Base-by-base conservation (phyloP, 129 eudicot species). In the Artemisia tridentata region DNA sequence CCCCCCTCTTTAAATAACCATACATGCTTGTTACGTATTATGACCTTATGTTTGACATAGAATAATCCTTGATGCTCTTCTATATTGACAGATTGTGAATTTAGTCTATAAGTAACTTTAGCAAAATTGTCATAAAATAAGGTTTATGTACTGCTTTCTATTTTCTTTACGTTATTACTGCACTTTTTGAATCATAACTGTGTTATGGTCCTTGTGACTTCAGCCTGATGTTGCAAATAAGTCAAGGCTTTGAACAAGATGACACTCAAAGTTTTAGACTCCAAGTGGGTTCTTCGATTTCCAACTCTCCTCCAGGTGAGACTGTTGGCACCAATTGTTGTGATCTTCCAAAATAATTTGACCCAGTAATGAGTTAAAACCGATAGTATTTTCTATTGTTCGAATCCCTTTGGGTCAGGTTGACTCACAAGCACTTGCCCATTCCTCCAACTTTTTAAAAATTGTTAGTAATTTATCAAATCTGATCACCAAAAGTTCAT, bases 241-340 rank as follows among this genome's bases (percentile, higher is more conserved):
- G 79, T 73, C 96, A 84, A 79, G 96, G 86, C 20, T 71, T 74
- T 78, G 96, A 89, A 48, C 84, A 68, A 55, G 96, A 89, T 20
- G 90, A 86, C 15, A 38, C 88, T 57, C 86, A 83, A 54, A 82
- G 79, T 58, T 81, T 89, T 18, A 84, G 82, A n/a, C 87, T 76
- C 59, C 92, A 77, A 68, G 81, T 84, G 47, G 86, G 87, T 51
- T 75, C 92, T 31, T 82, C 86, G 7, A 73, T 86, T 45, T 74
- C 81, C 21, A 88, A 68, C 83, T 89, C 96, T 19, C 92, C 96
- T 13, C 90, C 96, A 58, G 86, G 95, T 88, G 48, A 58, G 64
- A 71, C 80, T 50, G 73, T 12, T 23, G 19, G 54, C 38, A 34
- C 56, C 48, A 38, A 12, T 52, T 41, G 7, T 56, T 38, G 31